These are phyloP conservation scores for Diutina neorugosa DNA, from an alignment of 1,139 yeast genomes.

Conservation along the genomic window DNA sequence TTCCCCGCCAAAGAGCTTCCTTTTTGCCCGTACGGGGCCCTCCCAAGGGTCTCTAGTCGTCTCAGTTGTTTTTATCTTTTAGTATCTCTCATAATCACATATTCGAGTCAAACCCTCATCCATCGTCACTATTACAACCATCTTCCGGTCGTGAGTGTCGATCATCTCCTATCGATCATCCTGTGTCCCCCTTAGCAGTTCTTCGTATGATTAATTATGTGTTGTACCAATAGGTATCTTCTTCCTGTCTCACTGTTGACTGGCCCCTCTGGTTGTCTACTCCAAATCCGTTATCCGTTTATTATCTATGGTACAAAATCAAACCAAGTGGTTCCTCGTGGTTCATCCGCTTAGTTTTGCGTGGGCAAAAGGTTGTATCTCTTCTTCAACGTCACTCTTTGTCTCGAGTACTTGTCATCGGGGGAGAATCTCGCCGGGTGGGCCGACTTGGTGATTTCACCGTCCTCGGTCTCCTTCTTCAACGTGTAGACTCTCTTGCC, in stretches of 20 bases:
- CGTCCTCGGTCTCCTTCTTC: conserved; percentile 65
- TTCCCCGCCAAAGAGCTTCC: background rate
- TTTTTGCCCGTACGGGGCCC: no score
- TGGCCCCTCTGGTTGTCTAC: background rate
- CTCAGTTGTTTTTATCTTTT: no score
- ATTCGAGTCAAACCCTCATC: no score
- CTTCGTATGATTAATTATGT: no score
- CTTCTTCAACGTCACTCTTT: conserved; percentile 95
- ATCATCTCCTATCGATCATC: no score
- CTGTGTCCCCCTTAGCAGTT: no score
- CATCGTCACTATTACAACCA: no score
- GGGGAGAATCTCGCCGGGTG: conserved; percentile 99
- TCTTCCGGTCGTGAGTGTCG: no score
- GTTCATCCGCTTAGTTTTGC: conserved; percentile 24
- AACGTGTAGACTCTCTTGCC: conserved; percentile 95
- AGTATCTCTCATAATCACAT: no score
- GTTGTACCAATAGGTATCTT: no score
- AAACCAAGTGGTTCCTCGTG: background rate
- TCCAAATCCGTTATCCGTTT: background rate
- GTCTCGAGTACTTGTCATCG: conserved; percentile 98
- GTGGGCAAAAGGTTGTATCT: conserved; percentile 85
- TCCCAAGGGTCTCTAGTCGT: no score
- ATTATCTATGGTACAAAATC: background rate
- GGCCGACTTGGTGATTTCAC: conserved; percentile 96
- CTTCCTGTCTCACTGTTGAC: no score